Evolutionary conservation across 805 yeast genomes (phyloP), one percentile per base, ranked within the genome.

Genomic region (Saccharomycopsis javanensis): DNA sequence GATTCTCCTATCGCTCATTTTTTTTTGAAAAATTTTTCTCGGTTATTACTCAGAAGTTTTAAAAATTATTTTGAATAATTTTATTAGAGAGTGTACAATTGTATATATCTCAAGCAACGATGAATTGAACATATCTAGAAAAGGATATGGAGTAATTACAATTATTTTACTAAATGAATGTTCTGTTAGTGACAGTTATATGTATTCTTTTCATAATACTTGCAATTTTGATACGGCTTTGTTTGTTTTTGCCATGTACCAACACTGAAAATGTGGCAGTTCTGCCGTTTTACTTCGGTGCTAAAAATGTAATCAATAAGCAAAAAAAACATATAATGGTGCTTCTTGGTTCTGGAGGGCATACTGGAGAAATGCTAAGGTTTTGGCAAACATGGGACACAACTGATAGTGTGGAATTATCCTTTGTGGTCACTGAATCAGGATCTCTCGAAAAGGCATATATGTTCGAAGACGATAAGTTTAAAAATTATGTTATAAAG

Each of bases 341-440:
- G 0, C 75, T 89, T n/a, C 71, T 92, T 10, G 98, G 98, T 0
- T 89, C 97, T 0, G 99, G 99, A 1, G 98, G 97, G 2, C 98
- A 90, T 65, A 90, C 97, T 0, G 97, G 97, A 1, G 97, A 92
- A 68, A 88, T 92, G 95, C 68, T 91, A n/a, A 91, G 27, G 73
- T 92, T 16, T 67, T 88, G 38, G 20, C 31, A 56, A 18, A 50
- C 57, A n/a, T 58, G 52, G 54, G 62, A 69, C 8, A 66, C 75
- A 0, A 72, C 85, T 0, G 69, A 79, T 5, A 76, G 76, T 2
- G 81, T 79, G 59, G 62, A 69, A 42, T 42, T 42, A 20, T 42
- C 48, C 2, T 42, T 42, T 16, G 48, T 42, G 13, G 13, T 42
- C 2, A 42, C 48, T 5, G 48, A 42, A 42, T n/a, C 48, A 1